Evolutionary conservation across 2,329 filamentous ascomycete species (phyloP).

Genomic region (Epichloe elymi): DNA sequence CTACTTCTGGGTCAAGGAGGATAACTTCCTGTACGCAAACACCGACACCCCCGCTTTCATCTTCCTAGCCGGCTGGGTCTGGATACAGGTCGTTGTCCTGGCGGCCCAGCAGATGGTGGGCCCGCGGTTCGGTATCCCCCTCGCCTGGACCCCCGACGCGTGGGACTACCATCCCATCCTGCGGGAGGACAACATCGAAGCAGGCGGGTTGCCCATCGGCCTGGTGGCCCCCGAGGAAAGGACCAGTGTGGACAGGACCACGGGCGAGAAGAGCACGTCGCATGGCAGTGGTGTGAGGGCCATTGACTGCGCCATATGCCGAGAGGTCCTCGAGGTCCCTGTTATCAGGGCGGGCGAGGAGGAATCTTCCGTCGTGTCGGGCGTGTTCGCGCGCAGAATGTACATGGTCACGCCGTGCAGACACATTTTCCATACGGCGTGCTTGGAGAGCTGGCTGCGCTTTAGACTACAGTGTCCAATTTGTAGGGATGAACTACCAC

Average conservation of each 20-base stretch:
- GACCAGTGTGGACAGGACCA: background rate
- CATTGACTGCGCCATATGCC: conserved; percentile 92
- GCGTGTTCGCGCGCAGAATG: conserved; percentile 62
- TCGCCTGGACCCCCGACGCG: conserved; percentile 54
- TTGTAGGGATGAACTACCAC: conserved; percentile 78
- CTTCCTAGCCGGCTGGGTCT: conserved; percentile 59
- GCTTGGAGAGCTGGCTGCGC: conserved; percentile 92
- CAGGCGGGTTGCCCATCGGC: conserved; percentile 69
- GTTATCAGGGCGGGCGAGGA: conserved; percentile 51
- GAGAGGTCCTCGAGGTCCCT: conserved; percentile 80
- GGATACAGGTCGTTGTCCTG: conserved; percentile 72
- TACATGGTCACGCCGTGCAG: conserved; percentile 98
- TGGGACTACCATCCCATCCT: conserved; percentile 95
- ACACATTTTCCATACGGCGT: conserved; percentile 87
- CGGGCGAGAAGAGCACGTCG: conserved; percentile 8
- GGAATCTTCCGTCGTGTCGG: conserved; percentile 44
- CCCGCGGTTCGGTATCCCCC: conserved; percentile 71
- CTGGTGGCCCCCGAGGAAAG: conserved; percentile 24
- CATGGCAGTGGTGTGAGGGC: conserved; percentile 14
- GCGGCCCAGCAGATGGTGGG: conserved; percentile 73
- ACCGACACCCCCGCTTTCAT: conserved; percentile 53
- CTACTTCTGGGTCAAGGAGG: conserved; percentile 68
- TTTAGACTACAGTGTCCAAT: conserved; percentile 90
- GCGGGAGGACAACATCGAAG: conserved; percentile 68
- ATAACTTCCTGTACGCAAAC: conserved; percentile 71